Percentiles rank a stretch among this genome's conserved stretches.
phyloP scores from a whole-genome alignment of 2,329 filamentous ascomycete species.

The Alternaria arbusti region DNA sequence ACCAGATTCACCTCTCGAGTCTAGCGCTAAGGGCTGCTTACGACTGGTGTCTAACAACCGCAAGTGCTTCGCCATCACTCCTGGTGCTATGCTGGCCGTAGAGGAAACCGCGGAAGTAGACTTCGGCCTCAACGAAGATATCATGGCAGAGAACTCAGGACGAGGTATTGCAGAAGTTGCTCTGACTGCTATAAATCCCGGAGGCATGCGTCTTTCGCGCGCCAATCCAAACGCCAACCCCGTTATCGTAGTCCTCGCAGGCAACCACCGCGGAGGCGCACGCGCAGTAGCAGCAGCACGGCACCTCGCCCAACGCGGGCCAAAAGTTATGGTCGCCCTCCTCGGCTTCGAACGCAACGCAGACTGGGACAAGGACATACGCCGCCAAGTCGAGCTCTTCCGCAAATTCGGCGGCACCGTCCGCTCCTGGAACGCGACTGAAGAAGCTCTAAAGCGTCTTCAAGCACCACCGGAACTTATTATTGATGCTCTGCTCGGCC shows the following conservation, averaged over 20 bases:
- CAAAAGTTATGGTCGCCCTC: conserved; percentile 81
- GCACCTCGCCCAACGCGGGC: conserved; percentile 82
- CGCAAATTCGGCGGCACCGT: conserved; percentile 82
- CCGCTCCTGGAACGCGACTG: conserved; percentile 65
- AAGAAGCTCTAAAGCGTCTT: conserved; percentile 59
- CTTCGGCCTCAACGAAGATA: conserved; percentile 83
- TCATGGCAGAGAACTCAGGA: conserved; percentile 91
- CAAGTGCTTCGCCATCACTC: conserved; percentile 64
- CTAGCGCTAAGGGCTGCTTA: conserved; percentile 48
- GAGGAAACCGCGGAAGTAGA: conserved; percentile 91
- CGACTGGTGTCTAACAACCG: conserved; percentile 61
- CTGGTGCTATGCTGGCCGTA: conserved; percentile 87
- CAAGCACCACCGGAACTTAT: conserved; percentile 77
- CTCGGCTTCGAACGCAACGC: conserved; percentile 83
- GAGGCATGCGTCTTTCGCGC: conserved; percentile 63
- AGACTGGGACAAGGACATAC: conserved; percentile 79
- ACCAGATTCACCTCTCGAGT: conserved; percentile 46
- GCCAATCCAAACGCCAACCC: conserved; percentile 57
- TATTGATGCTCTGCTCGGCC: conserved; percentile 85
- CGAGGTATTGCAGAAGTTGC: conserved; percentile 87
- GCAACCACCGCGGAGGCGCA: conserved; percentile 91
- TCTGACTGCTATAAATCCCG: conserved; percentile 67
- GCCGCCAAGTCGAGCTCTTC: conserved; percentile 83
- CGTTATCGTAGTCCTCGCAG: conserved; percentile 79
- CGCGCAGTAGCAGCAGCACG: conserved; percentile 84